Percentiles rank a stretch among this genome's conserved stretches.
Conservation (phyloP, 108 stramenopile genomes). For the Parietichytrium sp. region DNA sequence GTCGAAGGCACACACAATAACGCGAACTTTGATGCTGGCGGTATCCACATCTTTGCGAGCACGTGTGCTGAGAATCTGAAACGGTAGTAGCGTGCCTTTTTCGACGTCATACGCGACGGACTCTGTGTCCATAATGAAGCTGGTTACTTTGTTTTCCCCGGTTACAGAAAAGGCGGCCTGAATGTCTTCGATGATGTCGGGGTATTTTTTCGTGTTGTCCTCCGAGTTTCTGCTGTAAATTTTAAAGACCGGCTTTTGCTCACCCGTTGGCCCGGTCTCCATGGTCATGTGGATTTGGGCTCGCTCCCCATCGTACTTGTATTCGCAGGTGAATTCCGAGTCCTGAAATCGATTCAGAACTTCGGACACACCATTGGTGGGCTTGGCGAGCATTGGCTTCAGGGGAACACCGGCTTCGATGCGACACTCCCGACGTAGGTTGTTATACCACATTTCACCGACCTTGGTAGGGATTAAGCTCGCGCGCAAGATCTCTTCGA, state of each 20-base stretch:
- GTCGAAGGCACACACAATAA: constrained; percentile 98
- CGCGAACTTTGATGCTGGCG: constrained; percentile 82
- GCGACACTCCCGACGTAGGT: constrained; percentile 71
- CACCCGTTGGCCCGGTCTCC: neutral
- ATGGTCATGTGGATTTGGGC: constrained; percentile 87
- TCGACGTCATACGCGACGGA: constrained; percentile 87
- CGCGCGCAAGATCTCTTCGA: constrained; percentile 78
- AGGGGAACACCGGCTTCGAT: constrained; percentile 92
- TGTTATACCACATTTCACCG: constrained; percentile 33
- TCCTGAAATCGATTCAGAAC: constrained; percentile 88
- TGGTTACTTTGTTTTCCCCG: constrained; percentile 56
- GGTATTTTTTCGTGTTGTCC: constrained; percentile 90
- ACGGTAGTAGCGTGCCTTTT: constrained; percentile 67
- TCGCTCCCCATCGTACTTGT: constrained; percentile 99
- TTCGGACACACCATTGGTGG: constrained; percentile 87
- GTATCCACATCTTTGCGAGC: constrained; percentile 61
- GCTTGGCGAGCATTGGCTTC: constrained; percentile 98
- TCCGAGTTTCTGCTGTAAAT: constrained; percentile 88
- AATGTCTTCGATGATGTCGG: constrained; percentile 86
- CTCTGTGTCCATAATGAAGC: constrained; percentile 94
- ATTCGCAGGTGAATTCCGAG: constrained; percentile 90
- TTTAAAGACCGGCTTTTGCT: neutral
- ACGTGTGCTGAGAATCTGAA: constrained; percentile 71
- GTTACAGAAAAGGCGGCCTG: constrained; percentile 74
- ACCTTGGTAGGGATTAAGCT: constrained; percentile 72